A percentile compares a stretch with the other conserved stretches of the same genome.
These are phyloP conservation scores for Zychaea mexicana DNA, from an alignment of 371 early-diverging fungal species.

Conservation along the genomic window DNA sequence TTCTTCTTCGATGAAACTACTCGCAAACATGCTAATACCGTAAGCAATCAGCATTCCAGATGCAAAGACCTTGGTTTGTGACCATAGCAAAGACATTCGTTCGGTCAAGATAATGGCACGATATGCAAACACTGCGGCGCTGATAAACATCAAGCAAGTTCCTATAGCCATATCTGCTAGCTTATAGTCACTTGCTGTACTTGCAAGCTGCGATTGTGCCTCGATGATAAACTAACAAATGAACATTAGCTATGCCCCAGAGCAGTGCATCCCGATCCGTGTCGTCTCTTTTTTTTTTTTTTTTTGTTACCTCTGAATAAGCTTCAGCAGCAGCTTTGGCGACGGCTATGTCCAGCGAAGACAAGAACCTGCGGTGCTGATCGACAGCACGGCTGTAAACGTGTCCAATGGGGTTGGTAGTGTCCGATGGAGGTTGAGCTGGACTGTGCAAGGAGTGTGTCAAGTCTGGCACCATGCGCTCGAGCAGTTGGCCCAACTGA, in stretches of 20 bases:
- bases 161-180: slow-evolving; percentile 53
- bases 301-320: slow-evolving; percentile 35
- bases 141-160: slow-evolving; percentile 19
- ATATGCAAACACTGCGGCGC: slow-evolving; percentile 10
- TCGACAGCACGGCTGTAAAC: slow-evolving; percentile 14
- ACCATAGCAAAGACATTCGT: background rate
- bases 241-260: background rate
- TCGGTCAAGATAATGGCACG: background rate
- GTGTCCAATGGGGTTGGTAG: background rate
- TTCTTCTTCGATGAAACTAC: slow-evolving; percentile 82
- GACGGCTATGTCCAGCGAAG: background rate
- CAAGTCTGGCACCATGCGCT: slow-evolving; percentile 15
- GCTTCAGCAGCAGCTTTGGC: slow-evolving; percentile 21
- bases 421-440: background rate
- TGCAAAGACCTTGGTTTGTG: slow-evolving; percentile 21
- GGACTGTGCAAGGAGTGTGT: slow-evolving; percentile 14
- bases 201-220: slow-evolving; percentile 50
- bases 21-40: slow-evolving; percentile 63
- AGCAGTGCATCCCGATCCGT: background rate
- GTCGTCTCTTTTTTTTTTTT: background rate
- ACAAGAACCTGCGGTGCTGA: slow-evolving; percentile 18
- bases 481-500: slow-evolving; percentile 52
- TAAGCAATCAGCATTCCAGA: slow-evolving; percentile 42
- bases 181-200: slow-evolving; percentile 60
- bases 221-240: slow-evolving; percentile 40